Base-by-base conservation (phyloP, 345 rosid species). In the Linum tenue region DNA sequence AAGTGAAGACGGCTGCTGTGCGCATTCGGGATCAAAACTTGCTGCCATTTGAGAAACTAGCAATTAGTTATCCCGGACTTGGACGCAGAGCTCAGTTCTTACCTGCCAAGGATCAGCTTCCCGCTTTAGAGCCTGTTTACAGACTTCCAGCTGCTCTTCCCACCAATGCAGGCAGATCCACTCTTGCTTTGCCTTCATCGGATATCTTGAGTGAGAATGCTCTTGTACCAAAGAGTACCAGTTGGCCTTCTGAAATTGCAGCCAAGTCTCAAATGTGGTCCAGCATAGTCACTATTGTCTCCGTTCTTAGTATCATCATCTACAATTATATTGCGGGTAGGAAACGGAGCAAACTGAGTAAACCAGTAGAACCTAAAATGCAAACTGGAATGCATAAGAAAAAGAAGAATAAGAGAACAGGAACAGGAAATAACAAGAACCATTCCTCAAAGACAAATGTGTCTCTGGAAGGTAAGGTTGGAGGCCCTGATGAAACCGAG, bases 111-210 rank as follows among this genome's bases (percentile, higher is more conserved):
- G 15, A 63, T 62, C 41, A 62, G 58, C 70, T 62, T 56, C 75
- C 67, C 50, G 61, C 37, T 55, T 63, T 82, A 50, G 74, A 67
- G 22, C 74, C 70, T 75, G 75, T 70, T 67, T 70, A 64, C 16
- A 60, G 70, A 70, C 56, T 31, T 66, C 87, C 71, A 4, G 70
- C 71, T 42, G 78, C 88, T 56, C 85, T 79, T 74, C 87, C 87
- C 36, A 60, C 60, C 64, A 73, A 41, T 59, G 72, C 56, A 22
- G 77, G 74, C 44, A 70, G 69, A 44, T 60, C 43, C 31, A 17
- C 56, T 41, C 66, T 67, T 63, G 68, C 68, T 14, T 65, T 57
- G 22, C 83, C 87, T 22, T 40, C 75, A 41, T 59, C 85, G 40
- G 81, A 62, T 51, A 60, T 60, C 15, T 42, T 51, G 3, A 37